A percentile compares a stretch with the other conserved stretches of the same genome.
Evolutionary conservation across 305 asterid species (phyloP).

Genomic region (Ilex paraguariensis): DNA sequence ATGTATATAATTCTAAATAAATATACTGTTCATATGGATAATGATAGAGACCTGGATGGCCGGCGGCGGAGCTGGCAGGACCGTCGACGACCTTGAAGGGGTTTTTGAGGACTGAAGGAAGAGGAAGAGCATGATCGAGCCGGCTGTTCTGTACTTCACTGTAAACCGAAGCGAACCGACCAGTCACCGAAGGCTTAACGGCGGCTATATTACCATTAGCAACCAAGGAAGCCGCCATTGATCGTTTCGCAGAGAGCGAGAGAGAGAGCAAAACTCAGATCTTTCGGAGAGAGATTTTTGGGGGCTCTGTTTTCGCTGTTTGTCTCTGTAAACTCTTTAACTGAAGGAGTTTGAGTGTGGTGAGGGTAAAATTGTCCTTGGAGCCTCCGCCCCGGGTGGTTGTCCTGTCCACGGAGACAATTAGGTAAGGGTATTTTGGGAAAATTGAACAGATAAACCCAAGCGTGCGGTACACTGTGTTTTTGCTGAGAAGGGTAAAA

Average conservation of each 20-base stretch:
- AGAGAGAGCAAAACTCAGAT: slow-evolving; percentile 15
- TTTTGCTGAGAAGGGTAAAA: too few species aligned
- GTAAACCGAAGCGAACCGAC: slow-evolving; percentile 60
- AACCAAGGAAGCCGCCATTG: slow-evolving; percentile 43
- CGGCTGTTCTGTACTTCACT: slow-evolving; percentile 94
- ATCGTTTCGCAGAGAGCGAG: slow-evolving; percentile 1
- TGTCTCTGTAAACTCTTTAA: neutral
- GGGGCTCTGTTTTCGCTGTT: slow-evolving; percentile 18
- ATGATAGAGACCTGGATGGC: slow-evolving; percentile 63
- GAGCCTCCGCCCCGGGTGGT: slow-evolving; percentile 11
- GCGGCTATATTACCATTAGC: slow-evolving; percentile 50
- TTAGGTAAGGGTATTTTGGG: slow-evolving; percentile 10
- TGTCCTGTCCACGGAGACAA: neutral
- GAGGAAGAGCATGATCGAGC: slow-evolving; percentile 76
- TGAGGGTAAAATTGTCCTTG: slow-evolving; percentile 26
- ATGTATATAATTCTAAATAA: neutral
- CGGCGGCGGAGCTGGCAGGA: slow-evolving; percentile 87
- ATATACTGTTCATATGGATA: neutral
- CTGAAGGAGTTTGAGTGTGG: neutral
- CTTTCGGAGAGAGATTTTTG: slow-evolving; percentile 17
- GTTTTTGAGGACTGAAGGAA: slow-evolving; percentile 69
- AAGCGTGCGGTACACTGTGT: too few species aligned
- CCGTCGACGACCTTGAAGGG: slow-evolving; percentile 74
- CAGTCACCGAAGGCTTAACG: slow-evolving; percentile 39
- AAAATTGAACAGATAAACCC: too few species aligned